Evolutionary conservation across 2,329 filamentous ascomycete genomes (phyloP).

Genomic region (Trichoderma atrobrunneum): DNA sequence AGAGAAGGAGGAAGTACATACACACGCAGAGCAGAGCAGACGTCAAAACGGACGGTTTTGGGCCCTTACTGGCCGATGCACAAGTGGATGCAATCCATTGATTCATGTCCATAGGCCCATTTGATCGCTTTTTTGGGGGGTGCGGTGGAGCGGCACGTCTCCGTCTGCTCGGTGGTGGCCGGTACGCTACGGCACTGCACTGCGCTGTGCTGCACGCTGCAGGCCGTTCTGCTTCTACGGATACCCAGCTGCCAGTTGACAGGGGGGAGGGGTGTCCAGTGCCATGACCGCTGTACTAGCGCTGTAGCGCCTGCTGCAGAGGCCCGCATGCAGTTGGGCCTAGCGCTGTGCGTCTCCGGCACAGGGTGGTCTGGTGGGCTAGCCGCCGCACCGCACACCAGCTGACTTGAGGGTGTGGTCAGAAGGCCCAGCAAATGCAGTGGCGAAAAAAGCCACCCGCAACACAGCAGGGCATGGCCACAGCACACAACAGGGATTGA

Average conservation of each 20-base stretch:
- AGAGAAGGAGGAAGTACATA: background rate
- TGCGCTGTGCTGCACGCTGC: background rate
- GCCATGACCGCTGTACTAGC: background rate
- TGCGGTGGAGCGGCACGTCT: background rate
- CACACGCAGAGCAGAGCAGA: background rate
- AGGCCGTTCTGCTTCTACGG: background rate
- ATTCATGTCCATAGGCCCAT: background rate
- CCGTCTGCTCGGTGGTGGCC: slow-evolving; percentile 7
- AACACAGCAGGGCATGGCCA: background rate
- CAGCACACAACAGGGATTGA: background rate
- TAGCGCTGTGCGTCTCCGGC: slow-evolving; percentile 10
- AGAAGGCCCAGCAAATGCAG: background rate
- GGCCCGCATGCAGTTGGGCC: slow-evolving; percentile 14
- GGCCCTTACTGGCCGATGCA: background rate
- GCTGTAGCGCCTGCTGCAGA: background rate
- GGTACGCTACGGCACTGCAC: slow-evolving; percentile 1
- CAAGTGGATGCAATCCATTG: background rate
- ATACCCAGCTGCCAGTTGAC: background rate
- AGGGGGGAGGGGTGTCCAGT: background rate
- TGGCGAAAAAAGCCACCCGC: slow-evolving; percentile 16
- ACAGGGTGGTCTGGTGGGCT: background rate
- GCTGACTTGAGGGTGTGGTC: slow-evolving; percentile 17
- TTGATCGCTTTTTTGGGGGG: background rate
- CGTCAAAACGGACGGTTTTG: background rate
- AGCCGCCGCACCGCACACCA: slow-evolving; percentile 9